Evolutionary conservation across 371 early-diverging fungal genomes (phyloP), one percentile per base, ranked within the genome.

Genomic region (Mortierella sp.): DNA sequence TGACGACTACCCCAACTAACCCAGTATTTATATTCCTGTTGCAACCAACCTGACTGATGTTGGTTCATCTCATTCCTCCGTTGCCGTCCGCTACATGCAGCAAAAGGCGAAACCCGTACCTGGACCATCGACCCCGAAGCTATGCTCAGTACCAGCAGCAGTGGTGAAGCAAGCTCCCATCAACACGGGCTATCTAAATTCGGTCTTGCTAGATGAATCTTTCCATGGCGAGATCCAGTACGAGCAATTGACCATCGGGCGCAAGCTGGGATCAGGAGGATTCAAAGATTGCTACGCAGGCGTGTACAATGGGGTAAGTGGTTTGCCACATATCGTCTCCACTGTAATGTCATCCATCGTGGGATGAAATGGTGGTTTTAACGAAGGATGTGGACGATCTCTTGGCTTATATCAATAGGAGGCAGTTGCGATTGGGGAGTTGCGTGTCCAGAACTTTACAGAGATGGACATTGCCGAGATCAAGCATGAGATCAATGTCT

Each of bases 201-300:
- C 85, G 31, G 59, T 88, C n/a, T 81, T 88, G 56, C 40, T 80
- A 17, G 84, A 81, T 57, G 72, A 52, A 34, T 40, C 63, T 22
- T 65, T 73, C 34, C 63, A 68, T 5, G 83, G 87, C 21, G 88
- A 88, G 66, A 92, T 92, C 60, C 79, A 85, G 0, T 90, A 84
- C 54, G 80, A 86, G 25, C 80, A 85, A 44, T 61, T 92, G 8
- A 71, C 66, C 13, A 52, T 91, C 27, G 90, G 90, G 8, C 77
- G 79, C 37, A 90, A 91, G 63, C 74, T 92, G 17, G 91, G 91
- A 5, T 85, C 90, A n/a, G 93, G 93, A 44, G 93, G 91, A 9
- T 92, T 91, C 80, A 92, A 92, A 70, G 93, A 91, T 67, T 91
- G 91, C 64, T 92, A 83, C 78, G 80, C 81, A 0, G 90, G 91